These are phyloP conservation scores for Diaporthe vaccinii DNA, from an alignment of 2,329 filamentous ascomycete genomes.

Conservation along the genomic window DNA sequence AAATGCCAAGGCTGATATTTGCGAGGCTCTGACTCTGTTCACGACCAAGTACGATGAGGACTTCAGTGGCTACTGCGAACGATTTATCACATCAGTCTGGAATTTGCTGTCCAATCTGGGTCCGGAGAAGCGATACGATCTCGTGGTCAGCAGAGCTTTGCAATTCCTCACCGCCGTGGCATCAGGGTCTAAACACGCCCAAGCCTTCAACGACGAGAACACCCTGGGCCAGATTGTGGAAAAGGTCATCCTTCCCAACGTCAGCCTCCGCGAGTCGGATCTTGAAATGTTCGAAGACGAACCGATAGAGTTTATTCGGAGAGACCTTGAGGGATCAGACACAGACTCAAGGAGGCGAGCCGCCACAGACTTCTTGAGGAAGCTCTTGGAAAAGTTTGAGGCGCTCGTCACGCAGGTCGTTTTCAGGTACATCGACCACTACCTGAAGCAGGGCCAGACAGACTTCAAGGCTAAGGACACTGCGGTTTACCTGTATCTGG, in stretches of 20 bases:
- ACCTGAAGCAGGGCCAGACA: constrained; percentile 81
- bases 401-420: constrained; percentile 88
- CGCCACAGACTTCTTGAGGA: constrained; percentile 92
- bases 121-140: constrained; percentile 91
- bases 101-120: constrained; percentile 89
- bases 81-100: constrained; percentile 94
- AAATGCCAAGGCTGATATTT: constrained; percentile 92
- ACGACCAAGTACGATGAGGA: constrained; percentile 96
- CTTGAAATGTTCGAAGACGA: constrained; percentile 98
- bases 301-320: constrained; percentile 96
- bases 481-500: constrained; percentile 95
- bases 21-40: constrained; percentile 89
- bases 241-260: constrained; percentile 94
- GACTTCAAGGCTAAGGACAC: constrained; percentile 99
- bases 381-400: constrained; percentile 91
- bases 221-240: constrained; percentile 90
- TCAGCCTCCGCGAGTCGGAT: constrained; percentile 91
- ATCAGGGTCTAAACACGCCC: constrained; percentile 81
- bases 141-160: constrained; percentile 92
- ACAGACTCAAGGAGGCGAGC: constrained; percentile 92
- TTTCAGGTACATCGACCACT: constrained; percentile 87
- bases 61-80: constrained; percentile 82
- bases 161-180: constrained; percentile 95
- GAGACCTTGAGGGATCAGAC: constrained; percentile 95
- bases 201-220: constrained; percentile 85